A percentile compares a stretch with the other conserved stretches of the same genome.
phyloP scores from a whole-genome alignment of 768 basidiomycete species.

The Mycena venus region DNA sequence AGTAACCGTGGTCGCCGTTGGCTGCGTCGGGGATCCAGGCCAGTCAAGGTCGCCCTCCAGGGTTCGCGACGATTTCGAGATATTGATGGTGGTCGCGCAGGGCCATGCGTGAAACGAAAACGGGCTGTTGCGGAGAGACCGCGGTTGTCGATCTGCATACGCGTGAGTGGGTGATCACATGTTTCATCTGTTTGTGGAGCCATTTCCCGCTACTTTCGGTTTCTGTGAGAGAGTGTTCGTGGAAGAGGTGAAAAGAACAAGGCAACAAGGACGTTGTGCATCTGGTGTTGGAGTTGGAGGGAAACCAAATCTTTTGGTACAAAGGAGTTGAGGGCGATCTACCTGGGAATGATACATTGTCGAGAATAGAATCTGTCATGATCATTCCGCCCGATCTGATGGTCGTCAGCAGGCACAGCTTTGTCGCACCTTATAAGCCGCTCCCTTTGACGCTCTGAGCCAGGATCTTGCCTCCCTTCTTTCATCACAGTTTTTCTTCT shows the following conservation, averaged over 20 bases:
- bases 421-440: neutral
- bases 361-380: neutral
- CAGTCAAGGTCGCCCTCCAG: neutral
- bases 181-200: neutral
- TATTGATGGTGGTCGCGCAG: neutral
- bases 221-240: neutral
- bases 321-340: neutral
- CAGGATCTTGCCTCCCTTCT: conserved; percentile 25
- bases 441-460: neutral
- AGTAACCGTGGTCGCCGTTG: too few species aligned
- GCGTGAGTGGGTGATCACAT: neutral
- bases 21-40: too few species aligned
- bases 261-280: too few species aligned
- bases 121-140: neutral
- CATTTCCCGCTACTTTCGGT: neutral
- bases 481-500: conserved; percentile 24
- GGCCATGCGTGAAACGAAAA: neutral
- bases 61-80: neutral
- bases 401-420: neutral
- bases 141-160: neutral
- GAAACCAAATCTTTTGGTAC: neutral
- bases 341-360: neutral
- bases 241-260: too few species aligned
- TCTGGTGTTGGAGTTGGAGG: too few species aligned
- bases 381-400: neutral